Evolutionary conservation across 805 yeast species (phyloP).

Genomic region (Candida glaebosa): DNA sequence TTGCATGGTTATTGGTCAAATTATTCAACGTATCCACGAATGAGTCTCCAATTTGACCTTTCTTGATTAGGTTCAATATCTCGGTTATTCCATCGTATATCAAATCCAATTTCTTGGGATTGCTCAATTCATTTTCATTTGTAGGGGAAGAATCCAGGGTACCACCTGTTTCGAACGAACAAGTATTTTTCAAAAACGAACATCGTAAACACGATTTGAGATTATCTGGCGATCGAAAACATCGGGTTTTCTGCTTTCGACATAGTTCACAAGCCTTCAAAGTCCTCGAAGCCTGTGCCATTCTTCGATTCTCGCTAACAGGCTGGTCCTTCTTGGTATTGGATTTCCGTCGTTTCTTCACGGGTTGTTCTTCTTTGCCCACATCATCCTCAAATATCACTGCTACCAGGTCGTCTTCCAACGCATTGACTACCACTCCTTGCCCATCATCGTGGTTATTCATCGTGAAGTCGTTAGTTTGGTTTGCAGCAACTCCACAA

Average conservation of each 20-base stretch:
- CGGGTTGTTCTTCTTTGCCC: neutral
- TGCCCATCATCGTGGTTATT: neutral
- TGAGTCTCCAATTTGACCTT: neutral
- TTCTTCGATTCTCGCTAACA: slow-evolving; percentile 12
- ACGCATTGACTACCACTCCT: neutral
- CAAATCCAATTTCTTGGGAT: slow-evolving; percentile 22
- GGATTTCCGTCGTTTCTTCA: neutral
- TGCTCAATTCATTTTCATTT: neutral
- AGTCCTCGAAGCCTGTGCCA: slow-evolving; percentile 39
- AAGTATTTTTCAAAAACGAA: slow-evolving; percentile 45
- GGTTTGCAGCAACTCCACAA: neutral
- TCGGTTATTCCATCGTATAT: slow-evolving; percentile 35
- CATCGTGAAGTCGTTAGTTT: neutral
- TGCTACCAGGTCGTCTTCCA: neutral
- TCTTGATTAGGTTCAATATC: slow-evolving; percentile 24
- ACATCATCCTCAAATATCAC: neutral
- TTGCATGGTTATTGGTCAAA: slow-evolving; percentile 18
- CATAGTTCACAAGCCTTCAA: slow-evolving; percentile 54
- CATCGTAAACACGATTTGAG: slow-evolving; percentile 56
- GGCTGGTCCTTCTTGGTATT: neutral
- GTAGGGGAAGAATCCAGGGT: neutral
- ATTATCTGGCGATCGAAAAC: slow-evolving; percentile 51
- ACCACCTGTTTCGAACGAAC: slow-evolving; percentile 42
- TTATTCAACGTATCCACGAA: neutral
- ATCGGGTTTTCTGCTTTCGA: slow-evolving; percentile 57